Percentiles rank a stretch among this genome's conserved stretches.
These are phyloP conservation scores for Boeremia lycopersici DNA, from an alignment of 2,329 filamentous ascomycete species.

Conservation along the genomic window DNA sequence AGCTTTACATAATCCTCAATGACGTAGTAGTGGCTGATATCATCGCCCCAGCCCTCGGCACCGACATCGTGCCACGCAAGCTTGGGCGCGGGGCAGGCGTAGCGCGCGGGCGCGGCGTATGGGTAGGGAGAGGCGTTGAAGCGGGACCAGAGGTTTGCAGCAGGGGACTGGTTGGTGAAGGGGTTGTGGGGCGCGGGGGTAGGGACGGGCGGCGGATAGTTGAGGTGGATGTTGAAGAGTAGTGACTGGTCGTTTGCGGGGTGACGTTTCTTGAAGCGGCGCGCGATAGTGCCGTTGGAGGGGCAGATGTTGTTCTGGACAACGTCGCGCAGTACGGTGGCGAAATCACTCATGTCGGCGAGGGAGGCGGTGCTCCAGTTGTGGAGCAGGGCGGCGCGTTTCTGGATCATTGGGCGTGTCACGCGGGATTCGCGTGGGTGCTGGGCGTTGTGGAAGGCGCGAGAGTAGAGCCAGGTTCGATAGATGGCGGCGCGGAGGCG, in stretches of 20 bases:
- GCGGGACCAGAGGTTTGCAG: constrained; percentile 40
- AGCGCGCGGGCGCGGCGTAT: constrained; percentile 45
- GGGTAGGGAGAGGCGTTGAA: constrained; percentile 44
- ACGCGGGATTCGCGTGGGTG: constrained; percentile 59
- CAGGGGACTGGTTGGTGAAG: constrained; percentile 31
- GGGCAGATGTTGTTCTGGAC: constrained; percentile 65
- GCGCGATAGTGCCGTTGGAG: constrained; percentile 64
- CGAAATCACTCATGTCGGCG: constrained; percentile 65
- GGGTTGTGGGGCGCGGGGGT: constrained; percentile 41
- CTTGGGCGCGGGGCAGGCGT: constrained; percentile 35
- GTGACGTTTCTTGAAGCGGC: constrained; percentile 63
- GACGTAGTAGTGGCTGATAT: constrained; percentile 67
- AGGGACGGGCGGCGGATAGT: constrained; percentile 51
- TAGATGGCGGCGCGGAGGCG: constrained; percentile 63
- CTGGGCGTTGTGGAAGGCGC: constrained; percentile 62
- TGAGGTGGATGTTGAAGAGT: constrained; percentile 60
- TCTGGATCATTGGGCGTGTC: constrained; percentile 53
- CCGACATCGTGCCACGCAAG: constrained; percentile 54
- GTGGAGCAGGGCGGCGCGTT: constrained; percentile 63
- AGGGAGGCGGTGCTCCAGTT: constrained; percentile 63
- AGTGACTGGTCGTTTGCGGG: constrained; percentile 57
- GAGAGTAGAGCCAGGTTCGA: constrained; percentile 64
- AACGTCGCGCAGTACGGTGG: constrained; percentile 61
- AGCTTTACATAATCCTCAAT: constrained; percentile 70
- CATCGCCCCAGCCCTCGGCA: constrained; percentile 68